Base-by-base conservation (phyloP, 805 yeast genomes). In the Tetrapisispora namnaoensis region DNA sequence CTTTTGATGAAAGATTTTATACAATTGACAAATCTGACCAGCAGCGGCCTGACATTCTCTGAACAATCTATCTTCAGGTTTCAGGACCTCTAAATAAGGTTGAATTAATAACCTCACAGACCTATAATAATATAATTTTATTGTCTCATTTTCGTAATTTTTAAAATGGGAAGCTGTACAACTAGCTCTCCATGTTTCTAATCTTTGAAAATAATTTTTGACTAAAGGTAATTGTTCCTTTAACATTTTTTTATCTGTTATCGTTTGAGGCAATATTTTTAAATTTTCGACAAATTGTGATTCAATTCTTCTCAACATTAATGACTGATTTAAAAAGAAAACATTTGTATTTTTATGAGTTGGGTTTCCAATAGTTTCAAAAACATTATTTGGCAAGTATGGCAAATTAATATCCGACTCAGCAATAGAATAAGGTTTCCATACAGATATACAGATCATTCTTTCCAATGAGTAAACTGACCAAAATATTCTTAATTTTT, bases 21-120 rank as follows among this genome's bases (percentile, higher is more conserved):
- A 78, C 18, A 80, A 66, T 55, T 77, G 83, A 58, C 86, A 80
- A 41, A 81, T 77, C 57, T 79, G 83, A 38, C 86, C 86, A 1
- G 86, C 84, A 32, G 83, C 84, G 1, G 82, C 82, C 57, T 80
- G 85, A 59, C 86, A 81, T 61, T 80, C 84, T 47, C 74, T 71
- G 58, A 81, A 80, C 22, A 81, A 62, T 45, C 76, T 69, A 58
- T 79, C 82, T 55, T 75, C 77, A 13, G 86, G 85, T 46, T 76
- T 79, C 55, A 81, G 61, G n/a, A 78, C 62, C 54, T 79, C 85
- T 50, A 81, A 59, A 58, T 77, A 81, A 6, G 87, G 87, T 55
- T 81, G 86, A 46, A 81, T 72, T 51, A 81, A 60, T 38, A 78
- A 63, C 51, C 86, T 66, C 4, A 81, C 80, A 1, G 83, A 73